A percentile compares a stretch with the other conserved stretches of the same genome.
Evolutionary conservation across 202 grass and related monocot genomes (phyloP).

Genomic region (Panicum hallii): DNA sequence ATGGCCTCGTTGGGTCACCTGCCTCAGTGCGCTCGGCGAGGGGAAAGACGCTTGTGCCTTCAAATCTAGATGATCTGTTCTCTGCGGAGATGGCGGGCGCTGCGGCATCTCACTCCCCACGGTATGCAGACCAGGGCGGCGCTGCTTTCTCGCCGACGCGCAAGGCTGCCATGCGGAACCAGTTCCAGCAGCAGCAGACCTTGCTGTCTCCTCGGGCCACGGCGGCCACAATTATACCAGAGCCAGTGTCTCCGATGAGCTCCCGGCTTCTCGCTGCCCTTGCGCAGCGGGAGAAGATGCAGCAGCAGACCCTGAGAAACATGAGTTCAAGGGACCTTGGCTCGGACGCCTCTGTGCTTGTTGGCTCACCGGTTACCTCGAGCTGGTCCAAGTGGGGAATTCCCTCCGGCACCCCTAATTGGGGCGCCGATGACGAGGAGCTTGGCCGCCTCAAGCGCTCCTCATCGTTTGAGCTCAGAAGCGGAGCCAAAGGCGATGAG

Average conservation of each 20-base stretch:
- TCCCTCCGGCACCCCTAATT: slow-evolving; percentile 52
- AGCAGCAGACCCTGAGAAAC: slow-evolving; percentile 69
- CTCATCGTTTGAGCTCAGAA: slow-evolving; percentile 64
- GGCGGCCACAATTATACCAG: slow-evolving; percentile 32
- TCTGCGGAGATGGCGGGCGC: slow-evolving; percentile 50
- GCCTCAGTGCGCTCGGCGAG: slow-evolving; percentile 42
- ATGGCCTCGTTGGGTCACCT: slow-evolving; percentile 46
- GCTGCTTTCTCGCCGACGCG: slow-evolving; percentile 63
- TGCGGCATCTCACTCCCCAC: slow-evolving; percentile 52
- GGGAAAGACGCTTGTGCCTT: slow-evolving; percentile 55
- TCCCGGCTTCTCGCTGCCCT: slow-evolving; percentile 57
- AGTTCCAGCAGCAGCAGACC: slow-evolving; percentile 94
- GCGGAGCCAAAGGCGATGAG: slow-evolving; percentile 50
- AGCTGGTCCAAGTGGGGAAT: slow-evolving; percentile 73
- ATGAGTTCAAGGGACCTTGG: slow-evolving; percentile 72
- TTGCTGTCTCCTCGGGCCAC: slow-evolving; percentile 59
- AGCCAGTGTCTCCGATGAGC: slow-evolving; percentile 72
- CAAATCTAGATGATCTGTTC: slow-evolving; percentile 85
- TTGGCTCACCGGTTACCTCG: slow-evolving; percentile 61
- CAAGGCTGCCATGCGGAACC: slow-evolving; percentile 60
- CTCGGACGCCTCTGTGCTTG: slow-evolving; percentile 39
- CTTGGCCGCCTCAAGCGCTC: slow-evolving; percentile 61
- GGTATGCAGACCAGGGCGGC: slow-evolving; percentile 58
- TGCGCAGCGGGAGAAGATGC: slow-evolving; percentile 78
- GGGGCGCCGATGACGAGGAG: slow-evolving; percentile 66